A percentile compares a stretch with the other conserved stretches of the same genome.
Conservation (phyloP, 352 stramenopile genomes). For the Phytophthora megakarya region DNA sequence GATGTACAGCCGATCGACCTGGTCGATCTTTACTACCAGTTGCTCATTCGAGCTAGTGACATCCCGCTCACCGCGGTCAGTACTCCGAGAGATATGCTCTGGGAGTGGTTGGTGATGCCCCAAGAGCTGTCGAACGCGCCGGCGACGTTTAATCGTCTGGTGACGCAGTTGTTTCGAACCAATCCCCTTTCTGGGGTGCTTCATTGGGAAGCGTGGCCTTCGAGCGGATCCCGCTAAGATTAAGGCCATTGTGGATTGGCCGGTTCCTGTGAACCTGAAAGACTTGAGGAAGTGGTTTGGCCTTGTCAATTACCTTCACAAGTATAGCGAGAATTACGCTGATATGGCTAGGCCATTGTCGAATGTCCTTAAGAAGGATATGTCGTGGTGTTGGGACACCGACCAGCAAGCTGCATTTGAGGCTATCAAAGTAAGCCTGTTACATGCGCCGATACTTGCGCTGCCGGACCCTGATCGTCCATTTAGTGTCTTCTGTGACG, state of each 20-base stretch:
- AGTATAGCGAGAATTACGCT: conserved; percentile 1
- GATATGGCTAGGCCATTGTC: not conserved
- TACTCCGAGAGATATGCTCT: conserved; percentile 31
- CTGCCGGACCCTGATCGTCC: too few species aligned
- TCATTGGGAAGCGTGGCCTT: not conserved
- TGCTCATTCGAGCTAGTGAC: conserved; percentile 29
- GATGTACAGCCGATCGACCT: conserved; percentile 11
- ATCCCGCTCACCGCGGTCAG: conserved; percentile 34
- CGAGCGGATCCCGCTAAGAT: not conserved
- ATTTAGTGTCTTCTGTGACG: too few species aligned
- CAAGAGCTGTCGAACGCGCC: conserved; percentile 25
- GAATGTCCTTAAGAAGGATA: not conserved
- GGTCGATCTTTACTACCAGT: conserved; percentile 25
- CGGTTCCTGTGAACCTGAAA: too few species aligned
- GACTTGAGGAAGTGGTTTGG: conserved; percentile 11
- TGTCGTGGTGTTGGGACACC: not conserved
- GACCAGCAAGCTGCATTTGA: not conserved
- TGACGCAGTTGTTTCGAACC: conserved; percentile 19
- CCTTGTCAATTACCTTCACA: conserved; percentile 25
- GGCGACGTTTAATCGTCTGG: conserved; percentile 33
- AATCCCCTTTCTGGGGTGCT: conserved; percentile 8
- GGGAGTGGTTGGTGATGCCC: conserved; percentile 32
- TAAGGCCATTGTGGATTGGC: not conserved
- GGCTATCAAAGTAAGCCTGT: too few species aligned
- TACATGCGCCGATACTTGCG: too few species aligned